A percentile compares a stretch with the other conserved stretches of the same genome.
Evolutionary conservation across 2,329 filamentous ascomycete species (phyloP).

Genomic region (Penicillium sclerotigenum): DNA sequence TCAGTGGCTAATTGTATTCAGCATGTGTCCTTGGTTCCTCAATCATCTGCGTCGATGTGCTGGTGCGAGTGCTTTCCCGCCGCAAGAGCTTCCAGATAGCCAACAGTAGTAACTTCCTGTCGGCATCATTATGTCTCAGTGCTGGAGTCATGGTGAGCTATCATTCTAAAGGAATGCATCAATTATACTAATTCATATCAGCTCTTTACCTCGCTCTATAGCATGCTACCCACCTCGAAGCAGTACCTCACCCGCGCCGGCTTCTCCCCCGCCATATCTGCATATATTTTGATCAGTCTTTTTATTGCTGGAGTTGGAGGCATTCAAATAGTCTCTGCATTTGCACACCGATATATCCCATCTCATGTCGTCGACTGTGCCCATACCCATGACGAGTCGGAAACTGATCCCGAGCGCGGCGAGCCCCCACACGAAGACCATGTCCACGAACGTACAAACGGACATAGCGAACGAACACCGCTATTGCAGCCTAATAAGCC

Average conservation of each 20-base stretch:
- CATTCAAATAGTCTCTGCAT: constrained; percentile 45
- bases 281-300: constrained; percentile 45
- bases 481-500: constrained; percentile 20
- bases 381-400: constrained; percentile 42
- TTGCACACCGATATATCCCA: constrained; percentile 49
- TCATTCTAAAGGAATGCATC: background rate
- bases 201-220: constrained; percentile 89
- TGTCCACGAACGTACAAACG: constrained; percentile 15
- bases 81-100: constrained; percentile 79
- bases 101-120: constrained; percentile 83
- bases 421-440: constrained; percentile 21
- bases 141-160: constrained; percentile 89
- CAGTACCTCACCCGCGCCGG: constrained; percentile 69
- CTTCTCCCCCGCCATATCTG: constrained; percentile 64
- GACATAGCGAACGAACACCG: constrained; percentile 31
- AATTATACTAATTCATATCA: constrained; percentile 36
- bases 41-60: constrained; percentile 80
- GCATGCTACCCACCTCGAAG: constrained; percentile 85
- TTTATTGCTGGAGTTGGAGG: constrained; percentile 49
- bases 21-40: constrained; percentile 67
- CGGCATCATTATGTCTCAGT: constrained; percentile 82
- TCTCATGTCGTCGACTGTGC: constrained; percentile 51
- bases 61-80: constrained; percentile 70
- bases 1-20: constrained; percentile 31
- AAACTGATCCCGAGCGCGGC: constrained; percentile 36